Evolutionary conservation across 2,329 filamentous ascomycete genomes (phyloP), one percentile per base, ranked within the genome.

Genomic region (Aspergillus pseudotamarii): DNA sequence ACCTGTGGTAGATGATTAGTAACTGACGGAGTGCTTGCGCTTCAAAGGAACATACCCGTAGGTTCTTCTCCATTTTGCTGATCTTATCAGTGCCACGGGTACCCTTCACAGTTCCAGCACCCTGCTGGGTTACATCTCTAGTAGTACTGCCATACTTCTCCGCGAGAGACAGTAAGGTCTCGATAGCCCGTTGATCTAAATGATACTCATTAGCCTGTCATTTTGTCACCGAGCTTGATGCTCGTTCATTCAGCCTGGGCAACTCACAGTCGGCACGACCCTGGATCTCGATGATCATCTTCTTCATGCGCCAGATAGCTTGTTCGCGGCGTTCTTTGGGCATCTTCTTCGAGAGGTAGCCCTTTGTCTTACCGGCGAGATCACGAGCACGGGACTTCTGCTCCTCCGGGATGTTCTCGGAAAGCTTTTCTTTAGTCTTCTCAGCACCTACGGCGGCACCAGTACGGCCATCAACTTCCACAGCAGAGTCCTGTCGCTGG

Each of bases 241-340:
- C 16, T 54, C n/a, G 21, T 16, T 19, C 4, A 32, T 21, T 53
- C 19, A 26, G 12, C 19, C 19, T 30, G 9, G n/a, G 3, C 19
- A 12, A 80, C 85, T 77, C 79, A 88, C 86, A 99, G 73, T 99
- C 94, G 63, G 92, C 88, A 75, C 98, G 95, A 61, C 94, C 92
- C 81, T 99, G 95, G 72, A 96, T 93, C 80, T 99, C 95, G 53
- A 97, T 89, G 45, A 99, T 83, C 91, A 98, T 96, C 88, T 98
- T 98, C 88, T 94, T 99, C 69, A 99, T 81, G 43, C 95, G 91
- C 86, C 89, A 97, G 72, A 97, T 89, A 61, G 89, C 90, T 83
- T 97, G 93, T 9, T 98, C 93, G 64, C 94, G 93, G 64, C 95
- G 93, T 78, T 98, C 94, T 79, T 94, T 83, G 1, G 95, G 94